Base-by-base conservation (phyloP, 805 yeast genomes). In the Candida piceae region DNA sequence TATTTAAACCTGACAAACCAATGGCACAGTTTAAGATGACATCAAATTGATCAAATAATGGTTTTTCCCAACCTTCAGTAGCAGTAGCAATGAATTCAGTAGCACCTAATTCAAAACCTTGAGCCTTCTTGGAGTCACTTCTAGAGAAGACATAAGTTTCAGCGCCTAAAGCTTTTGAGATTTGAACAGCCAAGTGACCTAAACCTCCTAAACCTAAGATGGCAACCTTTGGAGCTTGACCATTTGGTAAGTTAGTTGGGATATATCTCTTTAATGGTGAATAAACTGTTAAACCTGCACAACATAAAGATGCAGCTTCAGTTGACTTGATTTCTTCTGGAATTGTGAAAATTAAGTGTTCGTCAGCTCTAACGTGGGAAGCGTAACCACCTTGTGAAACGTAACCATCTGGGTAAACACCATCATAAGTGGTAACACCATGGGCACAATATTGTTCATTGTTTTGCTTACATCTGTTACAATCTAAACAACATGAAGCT, bases 261-360 rank as follows among this genome's bases (percentile, higher is more conserved):
- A 54, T 53, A 41, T 63, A 62, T 58, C 74, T 64, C 22, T 59
- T 62, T 39, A 72, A 52, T 21, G 77, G 77, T 9, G 76, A 69
- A 53, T 58, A 72, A 10, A 66, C 72, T 4, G 76, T 72, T 40
- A 70, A 56, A 35, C 77, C 77, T 23, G 72, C 77, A 54, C 76
- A 70, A 58, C 72, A 61, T 58, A 71, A 53, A 6, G 77, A 74
- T 7, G 73, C 75, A 26, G 70, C 75, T 31, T 53, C 63, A 13
- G 53, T 51, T 5, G 70, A 57, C 34, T 57, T 58, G 49, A 71
- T 56, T 22, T 43, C 61, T 13, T 68, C 70, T 11, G 76, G 77
- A 36, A 71, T 65, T 11, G 69, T 64, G 58, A 69, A 70, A 20
- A 63, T 61, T 50, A 64, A 62, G 36, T 66, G 64, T 53, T 70